Evolutionary conservation across 1,284 basidiomycete species (phyloP).

Genomic region (Irpex sp.): DNA sequence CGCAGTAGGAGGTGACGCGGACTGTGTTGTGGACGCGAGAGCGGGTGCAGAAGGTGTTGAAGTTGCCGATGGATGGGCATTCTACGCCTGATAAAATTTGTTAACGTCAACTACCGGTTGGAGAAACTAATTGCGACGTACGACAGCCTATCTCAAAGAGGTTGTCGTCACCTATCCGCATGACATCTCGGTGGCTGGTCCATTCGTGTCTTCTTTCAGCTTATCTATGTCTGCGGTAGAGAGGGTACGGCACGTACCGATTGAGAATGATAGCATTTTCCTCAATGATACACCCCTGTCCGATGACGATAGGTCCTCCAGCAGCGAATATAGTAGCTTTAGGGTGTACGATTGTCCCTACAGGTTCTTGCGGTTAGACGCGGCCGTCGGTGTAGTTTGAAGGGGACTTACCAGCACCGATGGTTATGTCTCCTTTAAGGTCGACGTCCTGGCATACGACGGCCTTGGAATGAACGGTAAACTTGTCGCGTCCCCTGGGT

Average conservation of each 20-base stretch:
- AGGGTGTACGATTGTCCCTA: slow-evolving; percentile 88
- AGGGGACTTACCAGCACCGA: slow-evolving; percentile 59
- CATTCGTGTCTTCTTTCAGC: neutral
- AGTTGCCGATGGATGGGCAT: slow-evolving; percentile 74
- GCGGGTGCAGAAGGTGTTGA: slow-evolving; percentile 81
- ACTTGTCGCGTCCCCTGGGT: slow-evolving; percentile 26
- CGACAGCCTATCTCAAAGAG: slow-evolving; percentile 90
- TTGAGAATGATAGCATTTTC: slow-evolving; percentile 88
- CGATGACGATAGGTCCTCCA: slow-evolving; percentile 83
- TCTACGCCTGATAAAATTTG: slow-evolving; percentile 61
- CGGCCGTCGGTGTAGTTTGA: neutral
- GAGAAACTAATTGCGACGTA: slow-evolving; percentile 33
- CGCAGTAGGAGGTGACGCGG: slow-evolving; percentile 72
- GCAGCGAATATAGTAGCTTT: slow-evolving; percentile 88
- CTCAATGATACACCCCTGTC: slow-evolving; percentile 86
- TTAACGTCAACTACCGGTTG: too few species aligned
- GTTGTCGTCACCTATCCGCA: slow-evolving; percentile 90
- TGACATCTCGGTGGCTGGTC: slow-evolving; percentile 68
- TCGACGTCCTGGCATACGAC: slow-evolving; percentile 86
- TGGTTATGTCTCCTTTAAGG: slow-evolving; percentile 86
- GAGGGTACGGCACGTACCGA: slow-evolving; percentile 37
- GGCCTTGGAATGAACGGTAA: slow-evolving; percentile 42
- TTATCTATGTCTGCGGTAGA: neutral
- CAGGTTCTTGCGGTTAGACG: neutral
- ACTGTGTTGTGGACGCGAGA: slow-evolving; percentile 78